These are phyloP conservation scores for Amniculicola lignicola DNA, from an alignment of 495 filamentous ascomycete species.

Conservation along the genomic window DNA sequence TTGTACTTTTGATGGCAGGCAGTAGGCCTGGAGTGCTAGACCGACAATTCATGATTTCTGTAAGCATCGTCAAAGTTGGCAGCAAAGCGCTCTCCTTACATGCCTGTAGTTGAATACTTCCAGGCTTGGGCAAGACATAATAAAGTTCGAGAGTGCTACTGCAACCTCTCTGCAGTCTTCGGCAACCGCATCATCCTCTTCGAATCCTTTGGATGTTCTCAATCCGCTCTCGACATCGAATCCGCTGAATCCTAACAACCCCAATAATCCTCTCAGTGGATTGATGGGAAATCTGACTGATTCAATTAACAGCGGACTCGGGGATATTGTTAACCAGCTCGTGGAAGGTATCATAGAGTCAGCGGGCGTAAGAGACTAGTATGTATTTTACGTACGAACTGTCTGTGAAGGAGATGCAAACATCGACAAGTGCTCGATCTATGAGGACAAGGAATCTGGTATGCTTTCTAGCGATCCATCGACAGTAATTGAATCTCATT, in stretches of 20 bases:
- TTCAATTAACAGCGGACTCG: not conserved
- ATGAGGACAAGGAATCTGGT: conserved; percentile 1
- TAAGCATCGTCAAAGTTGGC: not conserved
- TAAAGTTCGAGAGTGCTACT: conserved; percentile 9
- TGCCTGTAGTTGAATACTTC: conserved; percentile 11
- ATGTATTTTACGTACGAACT: not conserved
- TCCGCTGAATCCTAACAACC: conserved; percentile 16
- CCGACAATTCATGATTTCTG: conserved; percentile 1
- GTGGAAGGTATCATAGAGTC: not conserved
- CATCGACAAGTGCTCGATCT: not conserved
- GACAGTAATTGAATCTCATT: not conserved
- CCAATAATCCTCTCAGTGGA: conserved; percentile 9
- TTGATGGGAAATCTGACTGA: conserved; percentile 8
- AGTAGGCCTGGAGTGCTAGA: not conserved
- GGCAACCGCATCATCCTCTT: not conserved
- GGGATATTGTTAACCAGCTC: conserved; percentile 2
- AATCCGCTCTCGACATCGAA: conserved; percentile 17
- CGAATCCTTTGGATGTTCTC: conserved; percentile 5
- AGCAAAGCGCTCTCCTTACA: not conserved
- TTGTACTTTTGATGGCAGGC: conserved; percentile 12
- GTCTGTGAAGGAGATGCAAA: conserved; percentile 2
- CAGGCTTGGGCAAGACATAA: conserved; percentile 11
- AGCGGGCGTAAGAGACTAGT: conserved; percentile 1
- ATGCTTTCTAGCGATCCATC: not conserved
- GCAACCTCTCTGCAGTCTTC: conserved; percentile 4